Percentiles rank a stretch among this genome's conserved stretches.
Conservation (phyloP, 75 land plant genomes). For the Pinus taeda region DNA sequence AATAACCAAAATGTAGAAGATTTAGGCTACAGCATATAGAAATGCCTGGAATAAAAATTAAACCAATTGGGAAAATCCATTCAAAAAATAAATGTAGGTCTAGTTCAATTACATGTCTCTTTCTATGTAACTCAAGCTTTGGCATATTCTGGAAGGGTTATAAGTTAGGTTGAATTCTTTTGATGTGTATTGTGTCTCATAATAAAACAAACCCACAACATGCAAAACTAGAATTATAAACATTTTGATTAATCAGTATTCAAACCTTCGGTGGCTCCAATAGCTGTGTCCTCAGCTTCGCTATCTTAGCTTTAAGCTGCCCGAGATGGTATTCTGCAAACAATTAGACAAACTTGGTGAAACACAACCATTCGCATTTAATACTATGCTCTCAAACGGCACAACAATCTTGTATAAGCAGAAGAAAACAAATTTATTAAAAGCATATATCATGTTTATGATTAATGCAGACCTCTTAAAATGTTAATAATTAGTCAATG, state of each 20-base stretch:
- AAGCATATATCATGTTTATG: not conserved
- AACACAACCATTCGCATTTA: slow-evolving; percentile 2
- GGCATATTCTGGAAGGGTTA: not conserved
- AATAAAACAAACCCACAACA: not conserved
- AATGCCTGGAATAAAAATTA: not conserved
- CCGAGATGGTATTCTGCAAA: slow-evolving; percentile 95
- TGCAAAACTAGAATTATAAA: not conserved
- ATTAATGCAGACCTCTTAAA: not conserved
- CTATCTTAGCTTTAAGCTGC: slow-evolving; percentile 96
- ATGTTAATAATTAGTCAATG: not conserved
- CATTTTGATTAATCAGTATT: not conserved
- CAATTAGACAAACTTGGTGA: slow-evolving; percentile 5
- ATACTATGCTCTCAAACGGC: not conserved
- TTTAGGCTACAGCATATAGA: too few species aligned
- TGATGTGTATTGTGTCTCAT: not conserved
- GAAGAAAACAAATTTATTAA: not conserved
- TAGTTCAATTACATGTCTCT: not conserved
- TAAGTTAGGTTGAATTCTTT: not conserved
- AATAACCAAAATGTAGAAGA: too few species aligned
- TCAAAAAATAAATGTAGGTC: not conserved
- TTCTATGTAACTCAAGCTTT: not conserved
- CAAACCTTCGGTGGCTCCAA: slow-evolving; percentile 96
- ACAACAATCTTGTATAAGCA: not conserved
- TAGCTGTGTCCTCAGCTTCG: slow-evolving; percentile 93
- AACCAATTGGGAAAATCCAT: not conserved